Conservation (phyloP, 2,329 filamentous ascomycete species). For the Neoscytalidium dimidiatum region DNA sequence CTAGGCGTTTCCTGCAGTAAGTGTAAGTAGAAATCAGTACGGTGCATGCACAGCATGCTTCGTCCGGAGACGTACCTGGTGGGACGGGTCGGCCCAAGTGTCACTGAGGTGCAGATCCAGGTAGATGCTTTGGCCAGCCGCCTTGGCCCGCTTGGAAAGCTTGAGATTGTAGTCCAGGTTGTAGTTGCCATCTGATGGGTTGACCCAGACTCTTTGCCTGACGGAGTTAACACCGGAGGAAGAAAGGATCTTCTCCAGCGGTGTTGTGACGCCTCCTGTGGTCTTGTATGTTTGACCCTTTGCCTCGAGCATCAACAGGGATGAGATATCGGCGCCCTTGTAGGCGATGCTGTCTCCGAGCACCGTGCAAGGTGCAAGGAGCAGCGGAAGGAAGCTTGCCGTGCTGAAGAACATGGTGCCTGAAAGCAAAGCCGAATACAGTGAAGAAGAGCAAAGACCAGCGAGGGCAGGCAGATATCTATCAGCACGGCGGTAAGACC, state of each 20-base stretch:
- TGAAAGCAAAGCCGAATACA: background rate
- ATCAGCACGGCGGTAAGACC: background rate
- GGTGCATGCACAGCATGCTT: background rate
- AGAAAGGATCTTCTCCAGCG: slow-evolving; percentile 65
- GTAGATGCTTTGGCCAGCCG: slow-evolving; percentile 61
- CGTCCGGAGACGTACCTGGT: slow-evolving; percentile 49
- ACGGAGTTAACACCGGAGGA: slow-evolving; percentile 68
- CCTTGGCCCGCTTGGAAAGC: slow-evolving; percentile 64
- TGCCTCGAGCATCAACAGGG: slow-evolving; percentile 63
- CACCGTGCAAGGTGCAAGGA: slow-evolving; percentile 4
- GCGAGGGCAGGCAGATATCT: background rate
- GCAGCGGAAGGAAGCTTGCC: background rate
- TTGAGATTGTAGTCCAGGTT: slow-evolving; percentile 70
- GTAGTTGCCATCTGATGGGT: slow-evolving; percentile 62
- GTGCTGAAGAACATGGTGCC: background rate
- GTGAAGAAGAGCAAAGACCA: background rate
- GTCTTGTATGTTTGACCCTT: slow-evolving; percentile 64
- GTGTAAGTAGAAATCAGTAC: background rate
- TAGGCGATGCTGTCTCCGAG: slow-evolving; percentile 50
- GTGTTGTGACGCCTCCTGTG: slow-evolving; percentile 51
- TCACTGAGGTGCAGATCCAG: slow-evolving; percentile 70
- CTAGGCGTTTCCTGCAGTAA: slow-evolving; percentile 52
- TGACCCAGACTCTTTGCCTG: slow-evolving; percentile 68
- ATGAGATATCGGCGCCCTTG: slow-evolving; percentile 72
- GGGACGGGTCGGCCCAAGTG: slow-evolving; percentile 68